Conservation (phyloP, 495 filamentous ascomycete genomes). For the Cercophora sp. region DNA sequence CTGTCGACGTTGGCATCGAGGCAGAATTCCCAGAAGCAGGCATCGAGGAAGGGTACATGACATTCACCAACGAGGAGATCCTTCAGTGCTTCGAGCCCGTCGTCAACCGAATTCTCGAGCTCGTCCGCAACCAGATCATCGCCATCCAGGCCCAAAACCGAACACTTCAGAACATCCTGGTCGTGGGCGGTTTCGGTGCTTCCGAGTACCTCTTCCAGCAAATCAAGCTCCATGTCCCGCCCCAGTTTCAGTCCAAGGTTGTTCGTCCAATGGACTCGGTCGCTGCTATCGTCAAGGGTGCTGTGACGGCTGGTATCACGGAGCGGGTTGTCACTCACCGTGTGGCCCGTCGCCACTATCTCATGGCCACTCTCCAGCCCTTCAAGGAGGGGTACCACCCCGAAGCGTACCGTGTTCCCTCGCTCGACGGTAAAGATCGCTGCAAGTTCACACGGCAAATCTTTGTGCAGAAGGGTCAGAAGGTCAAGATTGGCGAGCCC, state of each 20-base stretch:
- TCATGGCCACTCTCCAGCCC: slow-evolving; percentile 97
- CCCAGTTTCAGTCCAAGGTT: slow-evolving; percentile 74
- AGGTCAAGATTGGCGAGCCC: slow-evolving; percentile 97
- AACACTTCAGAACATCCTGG: slow-evolving; percentile 66
- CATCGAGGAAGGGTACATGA: slow-evolving; percentile 77
- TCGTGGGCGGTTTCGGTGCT: slow-evolving; percentile 71
- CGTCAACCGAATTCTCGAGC: slow-evolving; percentile 68
- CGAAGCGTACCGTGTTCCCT: slow-evolving; percentile 95
- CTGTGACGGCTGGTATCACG: slow-evolving; percentile 85
- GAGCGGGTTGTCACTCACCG: slow-evolving; percentile 94
- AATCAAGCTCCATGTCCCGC: slow-evolving; percentile 77
- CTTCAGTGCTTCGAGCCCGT: slow-evolving; percentile 74
- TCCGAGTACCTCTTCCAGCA: slow-evolving; percentile 78
- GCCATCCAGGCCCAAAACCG: slow-evolving; percentile 74
- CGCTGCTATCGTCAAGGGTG: slow-evolving; percentile 72
- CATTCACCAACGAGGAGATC: slow-evolving; percentile 77
- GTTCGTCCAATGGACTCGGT: slow-evolving; percentile 76
- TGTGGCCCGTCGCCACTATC: slow-evolving; percentile 96
- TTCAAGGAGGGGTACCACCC: slow-evolving; percentile 99
- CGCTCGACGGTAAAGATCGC: slow-evolving; percentile 91
- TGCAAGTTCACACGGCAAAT: slow-evolving; percentile 99
- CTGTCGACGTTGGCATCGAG: slow-evolving; percentile 72
- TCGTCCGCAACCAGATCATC: slow-evolving; percentile 73
- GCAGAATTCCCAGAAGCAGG: slow-evolving; percentile 72
- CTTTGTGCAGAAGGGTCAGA: slow-evolving; percentile 97